These are phyloP conservation scores for Spirogloea muscicola DNA, from an alignment of 139 green algal species.

Conservation along the genomic window DNA sequence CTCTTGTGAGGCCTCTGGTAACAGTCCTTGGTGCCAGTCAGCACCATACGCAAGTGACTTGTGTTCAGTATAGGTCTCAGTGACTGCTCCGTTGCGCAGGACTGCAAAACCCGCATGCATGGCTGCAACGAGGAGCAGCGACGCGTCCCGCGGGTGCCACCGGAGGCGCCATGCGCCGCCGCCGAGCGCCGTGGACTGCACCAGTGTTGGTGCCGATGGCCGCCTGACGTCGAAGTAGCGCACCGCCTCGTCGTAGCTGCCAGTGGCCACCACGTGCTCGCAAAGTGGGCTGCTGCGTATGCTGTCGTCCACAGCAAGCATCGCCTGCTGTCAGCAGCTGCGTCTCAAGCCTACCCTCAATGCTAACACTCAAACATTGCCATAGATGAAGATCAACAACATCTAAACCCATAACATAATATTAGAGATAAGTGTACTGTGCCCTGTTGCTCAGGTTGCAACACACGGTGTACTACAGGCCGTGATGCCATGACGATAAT, in stretches of 20 bases:
- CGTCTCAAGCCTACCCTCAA: too few species aligned
- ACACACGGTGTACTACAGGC: too few species aligned
- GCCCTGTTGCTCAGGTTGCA: too few species aligned
- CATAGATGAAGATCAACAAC: too few species aligned
- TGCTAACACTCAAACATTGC: too few species aligned
- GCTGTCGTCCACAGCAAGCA: too few species aligned
- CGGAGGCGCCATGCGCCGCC: slow-evolving; percentile 52
- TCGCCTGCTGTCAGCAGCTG: too few species aligned
- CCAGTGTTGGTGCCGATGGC: background rate
- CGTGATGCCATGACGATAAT: too few species aligned
- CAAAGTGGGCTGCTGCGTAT: slow-evolving; percentile 54
- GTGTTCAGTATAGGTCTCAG: slow-evolving; percentile 54
- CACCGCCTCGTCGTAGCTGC: slow-evolving; percentile 81
- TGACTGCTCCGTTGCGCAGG: background rate
- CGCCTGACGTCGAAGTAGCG: slow-evolving; percentile 49
- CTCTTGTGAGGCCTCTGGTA: background rate
- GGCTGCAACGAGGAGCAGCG: slow-evolving; percentile 34
- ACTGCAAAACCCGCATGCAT: slow-evolving; percentile 50
- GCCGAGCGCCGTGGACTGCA: background rate
- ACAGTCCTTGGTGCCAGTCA: slow-evolving; percentile 56
- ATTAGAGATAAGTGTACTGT: too few species aligned
- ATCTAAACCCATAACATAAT: too few species aligned
- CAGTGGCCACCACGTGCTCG: slow-evolving; percentile 66
- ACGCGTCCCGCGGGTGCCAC: slow-evolving; percentile 41
- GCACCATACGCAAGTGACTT: slow-evolving; percentile 66